Evolutionary conservation across 2,329 filamentous ascomycete species (phyloP), one percentile per base, ranked within the genome.

Genomic region (Trichoderma sp.): DNA sequence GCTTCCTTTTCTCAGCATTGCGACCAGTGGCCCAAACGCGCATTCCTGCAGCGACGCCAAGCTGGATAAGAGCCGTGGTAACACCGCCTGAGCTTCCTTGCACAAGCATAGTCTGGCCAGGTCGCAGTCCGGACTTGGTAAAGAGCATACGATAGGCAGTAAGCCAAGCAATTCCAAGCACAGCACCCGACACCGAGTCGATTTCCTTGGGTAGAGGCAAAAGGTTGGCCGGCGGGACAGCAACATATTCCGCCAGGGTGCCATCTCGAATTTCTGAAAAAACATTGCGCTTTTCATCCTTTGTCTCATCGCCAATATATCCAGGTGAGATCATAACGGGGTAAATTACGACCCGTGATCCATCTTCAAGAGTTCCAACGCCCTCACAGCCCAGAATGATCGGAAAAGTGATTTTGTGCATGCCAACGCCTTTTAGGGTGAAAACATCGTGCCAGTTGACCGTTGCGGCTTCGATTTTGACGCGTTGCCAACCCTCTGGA

Each of bases 121-220:
- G 66, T 18, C 66, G 53, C 24, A 75, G 16, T 24, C 59, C 56
- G 18, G 73, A 69, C 29, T 75, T 75, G 1, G 53, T 63, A 18
- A 75, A 75, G 8, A 75, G 73, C 66, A 71, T 71, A 4, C 65
- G 35, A 18, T 75, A 75, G 12, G 73, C 73, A 12, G 73, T 75
- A 24, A 74, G 64, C 73, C 73, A 75, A 21, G 65, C 65, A 12
- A 71, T 56, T 53, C 73, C 65, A 41, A 71, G 66, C 7, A 75
- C 72, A 27, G 72, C 14, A 0, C 73, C 66, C 8, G 73, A 38
- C 4, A 56, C 41, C 1, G 67, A 14, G 11, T 71, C 73, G 12
- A 75, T 33, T 41, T 16, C 29, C 5, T 64, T 16, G 1, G 73
- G 65, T 4, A 75, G 21, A 6, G 53, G 73, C 16, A 71, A 64